phyloP scores from a whole-genome alignment of 2,329 filamentous ascomycete species.

The Arthrobotrys entomopaga region DNA sequence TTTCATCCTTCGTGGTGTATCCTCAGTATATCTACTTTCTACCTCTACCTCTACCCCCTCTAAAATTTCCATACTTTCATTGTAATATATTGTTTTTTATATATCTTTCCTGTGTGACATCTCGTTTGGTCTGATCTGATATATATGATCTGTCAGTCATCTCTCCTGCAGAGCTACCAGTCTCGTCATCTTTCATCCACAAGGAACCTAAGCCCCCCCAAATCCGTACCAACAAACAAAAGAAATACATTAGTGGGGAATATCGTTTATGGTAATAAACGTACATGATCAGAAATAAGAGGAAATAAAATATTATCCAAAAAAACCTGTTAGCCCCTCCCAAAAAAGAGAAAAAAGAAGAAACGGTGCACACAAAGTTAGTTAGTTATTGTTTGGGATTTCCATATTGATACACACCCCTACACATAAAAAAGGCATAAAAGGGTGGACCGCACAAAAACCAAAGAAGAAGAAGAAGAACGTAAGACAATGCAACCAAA shows the following conservation, averaged over 20 bases:
- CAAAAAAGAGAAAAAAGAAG: neutral
- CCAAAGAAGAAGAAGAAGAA: neutral
- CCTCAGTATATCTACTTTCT: no score
- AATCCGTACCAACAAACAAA: neutral
- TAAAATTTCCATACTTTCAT: no score
- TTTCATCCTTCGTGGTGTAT: no score
- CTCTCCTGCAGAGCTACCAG: no score
- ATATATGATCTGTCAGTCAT: no score
- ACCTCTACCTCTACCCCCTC: no score
- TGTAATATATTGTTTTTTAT: no score
- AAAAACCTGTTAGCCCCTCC: neutral
- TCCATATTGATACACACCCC: conserved; percentile 3
- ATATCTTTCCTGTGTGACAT: no score
- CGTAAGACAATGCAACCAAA: neutral
- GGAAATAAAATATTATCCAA: neutral
- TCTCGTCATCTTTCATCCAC: no score
- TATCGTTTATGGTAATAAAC: conserved; percentile 2
- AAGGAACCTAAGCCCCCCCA: neutral
- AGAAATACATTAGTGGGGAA: conserved; percentile 6
- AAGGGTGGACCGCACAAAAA: neutral
- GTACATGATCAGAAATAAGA: neutral
- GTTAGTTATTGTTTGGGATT: neutral
- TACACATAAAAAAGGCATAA: neutral
- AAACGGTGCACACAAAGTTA: neutral
- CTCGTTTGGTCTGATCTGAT: no score